Percentiles rank a stretch among this genome's conserved stretches.
Evolutionary conservation across 495 filamentous ascomycete species (phyloP).

Genomic region (Penicillium simplicissimum): DNA sequence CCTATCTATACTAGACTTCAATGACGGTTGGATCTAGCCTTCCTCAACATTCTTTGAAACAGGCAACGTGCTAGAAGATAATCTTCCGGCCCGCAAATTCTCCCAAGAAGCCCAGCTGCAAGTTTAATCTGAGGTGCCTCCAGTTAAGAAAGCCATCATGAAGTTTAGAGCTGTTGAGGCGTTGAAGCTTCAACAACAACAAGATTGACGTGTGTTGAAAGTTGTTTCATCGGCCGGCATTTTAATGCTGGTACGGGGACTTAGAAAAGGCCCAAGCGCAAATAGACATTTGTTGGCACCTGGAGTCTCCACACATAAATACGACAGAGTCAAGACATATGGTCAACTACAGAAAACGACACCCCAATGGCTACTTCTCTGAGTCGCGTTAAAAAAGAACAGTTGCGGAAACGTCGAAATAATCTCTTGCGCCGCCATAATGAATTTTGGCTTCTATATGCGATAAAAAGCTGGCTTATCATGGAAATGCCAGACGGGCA

Average conservation of each 20-base stretch:
- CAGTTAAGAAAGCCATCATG: neutral
- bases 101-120: neutral
- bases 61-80: neutral
- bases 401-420: constrained; percentile 8
- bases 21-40: neutral
- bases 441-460: constrained; percentile 7
- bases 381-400: constrained; percentile 7
- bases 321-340: neutral
- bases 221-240: neutral
- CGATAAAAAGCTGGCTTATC: constrained; percentile 2
- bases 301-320: neutral
- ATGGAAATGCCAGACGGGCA: constrained; percentile 5
- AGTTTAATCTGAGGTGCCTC: neutral
- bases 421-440: constrained; percentile 6
- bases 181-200: constrained; percentile 1
- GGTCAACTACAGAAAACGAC: neutral
- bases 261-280: neutral
- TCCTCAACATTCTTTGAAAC: neutral
- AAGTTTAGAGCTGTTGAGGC: neutral
- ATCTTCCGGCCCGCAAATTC: neutral
- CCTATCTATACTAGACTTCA: constrained; percentile 1
- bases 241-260: neutral
- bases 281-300: neutral
- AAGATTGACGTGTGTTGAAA: neutral
- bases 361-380: neutral